Evolutionary conservation across 306 rosid species (phyloP), one percentile per base, ranked within the genome.

Genomic region (Luffa aegyptiaca): DNA sequence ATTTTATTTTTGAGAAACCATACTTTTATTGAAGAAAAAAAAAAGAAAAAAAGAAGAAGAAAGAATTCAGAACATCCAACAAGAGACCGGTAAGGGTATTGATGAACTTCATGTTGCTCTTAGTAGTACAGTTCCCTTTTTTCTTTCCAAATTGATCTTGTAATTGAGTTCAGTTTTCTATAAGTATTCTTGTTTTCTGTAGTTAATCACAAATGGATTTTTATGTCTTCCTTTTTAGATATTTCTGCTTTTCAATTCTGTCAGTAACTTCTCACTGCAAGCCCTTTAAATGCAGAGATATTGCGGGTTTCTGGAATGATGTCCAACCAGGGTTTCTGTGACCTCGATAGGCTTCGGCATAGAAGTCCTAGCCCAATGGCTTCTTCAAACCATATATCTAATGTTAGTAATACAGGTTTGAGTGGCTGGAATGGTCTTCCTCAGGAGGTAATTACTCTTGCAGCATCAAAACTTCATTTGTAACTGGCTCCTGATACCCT

Each of bases 281-380:
- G 13, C 62, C 8, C 75, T 85, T 65, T 63, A 49, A 81, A 39
- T 85, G 96, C 94, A 95, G 99, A 95, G 88, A 95, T 95, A 82
- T 84, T 95, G 71, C 90, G 93, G 78, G 97, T 93, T 84, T 93
- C 97, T 82, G 97, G 93, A 86, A 91, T 90, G 97, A 85, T 93
- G 94, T 93, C 99, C 88, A 95, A 90, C 90, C 99, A 91, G 88
- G 93, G 97, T 86, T 91, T 93, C 81, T 90, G 99, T 4, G 99
- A 95, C 89, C 93, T 95, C 48, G 99, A 95, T 79, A 90, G 99
- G 83, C 87, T 93, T 78, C 92, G 97, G 85, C 97, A 95, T 82
- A 89, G 99, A 90, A 95, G 99, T 84, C 97, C 99, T 58, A 95
- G 99, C 86, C 99, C 99, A 42, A 95, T 95, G 99, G 91, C 97